Conservation (phyloP, 1,284 basidiomycete genomes). For the Trichosporon sp. region DNA sequence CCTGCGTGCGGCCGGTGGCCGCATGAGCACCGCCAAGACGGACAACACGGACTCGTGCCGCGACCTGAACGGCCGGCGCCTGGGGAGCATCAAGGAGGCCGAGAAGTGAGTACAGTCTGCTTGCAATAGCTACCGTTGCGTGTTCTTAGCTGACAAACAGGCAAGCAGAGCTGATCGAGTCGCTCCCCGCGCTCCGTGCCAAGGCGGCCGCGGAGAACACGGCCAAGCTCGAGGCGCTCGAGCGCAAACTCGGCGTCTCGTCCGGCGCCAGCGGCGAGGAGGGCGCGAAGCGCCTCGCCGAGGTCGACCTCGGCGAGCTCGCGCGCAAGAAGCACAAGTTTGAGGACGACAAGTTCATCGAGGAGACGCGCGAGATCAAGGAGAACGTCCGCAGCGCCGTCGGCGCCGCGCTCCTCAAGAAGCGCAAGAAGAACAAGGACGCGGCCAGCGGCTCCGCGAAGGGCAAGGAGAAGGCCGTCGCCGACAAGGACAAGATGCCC, state of each 20-base stretch:
- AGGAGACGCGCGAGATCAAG: conserved; percentile 86
- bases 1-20: conserved; percentile 89
- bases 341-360: conserved; percentile 86
- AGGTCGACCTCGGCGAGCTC: conserved; percentile 49
- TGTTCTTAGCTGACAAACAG: conserved; percentile 51
- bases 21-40: conserved; percentile 94
- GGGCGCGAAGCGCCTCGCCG: conserved; percentile 49
- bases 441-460: conserved; percentile 49
- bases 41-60: conserved; percentile 93
- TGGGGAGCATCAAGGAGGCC: conserved; percentile 94
- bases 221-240: conserved; percentile 77
- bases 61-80: conserved; percentile 80
- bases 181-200: conserved; percentile 73
- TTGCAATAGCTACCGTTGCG: too few species aligned
- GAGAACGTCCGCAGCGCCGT: conserved; percentile 91
- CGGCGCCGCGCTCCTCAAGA: conserved; percentile 54
- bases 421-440: conserved; percentile 24
- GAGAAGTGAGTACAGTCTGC: conserved; percentile 79
- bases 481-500: conserved; percentile 19
- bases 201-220: conserved; percentile 74
- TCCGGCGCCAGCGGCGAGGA: conserved; percentile 18
- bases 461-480: conserved; percentile 71
- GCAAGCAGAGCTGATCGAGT: conserved; percentile 81
- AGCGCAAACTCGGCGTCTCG: conserved; percentile 72
- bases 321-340: conserved; percentile 80